Conservation (phyloP, 495 filamentous ascomycete species). For the Podospora conica region DNA sequence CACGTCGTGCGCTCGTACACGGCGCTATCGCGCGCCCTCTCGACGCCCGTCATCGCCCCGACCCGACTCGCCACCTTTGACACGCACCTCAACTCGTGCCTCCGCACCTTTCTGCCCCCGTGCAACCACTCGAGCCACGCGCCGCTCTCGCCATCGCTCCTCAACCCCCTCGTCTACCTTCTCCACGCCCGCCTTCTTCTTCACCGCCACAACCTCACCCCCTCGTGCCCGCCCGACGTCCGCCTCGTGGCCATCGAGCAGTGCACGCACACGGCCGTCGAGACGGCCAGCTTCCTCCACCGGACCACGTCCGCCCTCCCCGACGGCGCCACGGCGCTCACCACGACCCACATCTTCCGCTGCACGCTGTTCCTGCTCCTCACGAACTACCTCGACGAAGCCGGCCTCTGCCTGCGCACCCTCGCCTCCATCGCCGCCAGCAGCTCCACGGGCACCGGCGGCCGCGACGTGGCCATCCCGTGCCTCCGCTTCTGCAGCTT, state of each 20-base stretch:
- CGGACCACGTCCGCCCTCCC: conserved; percentile 47
- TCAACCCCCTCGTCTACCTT: conserved; percentile 69
- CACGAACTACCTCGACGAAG: conserved; percentile 62
- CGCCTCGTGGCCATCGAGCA: conserved; percentile 67
- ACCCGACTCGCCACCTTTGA: conserved; percentile 74
- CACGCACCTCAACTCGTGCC: conserved; percentile 68
- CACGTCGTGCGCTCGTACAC: conserved; percentile 79
- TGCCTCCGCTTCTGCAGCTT: conserved; percentile 83
- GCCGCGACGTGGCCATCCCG: conserved; percentile 64
- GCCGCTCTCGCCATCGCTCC: conserved; percentile 63
- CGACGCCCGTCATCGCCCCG: conserved; percentile 58
- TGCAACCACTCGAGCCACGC: conserved; percentile 59
- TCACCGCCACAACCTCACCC: conserved; percentile 85
- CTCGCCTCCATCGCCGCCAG: conserved; percentile 62
- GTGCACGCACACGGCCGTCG: conserved; percentile 66
- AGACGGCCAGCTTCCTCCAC: conserved; percentile 68
- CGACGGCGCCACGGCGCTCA: conserved; percentile 41
- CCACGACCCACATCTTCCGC: conserved; percentile 86
- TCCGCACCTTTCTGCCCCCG: conserved; percentile 64
- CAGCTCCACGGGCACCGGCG: conserved; percentile 1
- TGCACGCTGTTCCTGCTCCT: conserved; percentile 77
- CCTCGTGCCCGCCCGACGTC: conserved; percentile 57
- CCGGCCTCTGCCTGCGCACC: conserved; percentile 65
- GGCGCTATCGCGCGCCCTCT: conserved; percentile 66
- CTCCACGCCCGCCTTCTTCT: conserved; percentile 79